These are phyloP conservation scores for Fulvia fulva DNA, from an alignment of 2,329 filamentous ascomycete species.

Conservation along the genomic window DNA sequence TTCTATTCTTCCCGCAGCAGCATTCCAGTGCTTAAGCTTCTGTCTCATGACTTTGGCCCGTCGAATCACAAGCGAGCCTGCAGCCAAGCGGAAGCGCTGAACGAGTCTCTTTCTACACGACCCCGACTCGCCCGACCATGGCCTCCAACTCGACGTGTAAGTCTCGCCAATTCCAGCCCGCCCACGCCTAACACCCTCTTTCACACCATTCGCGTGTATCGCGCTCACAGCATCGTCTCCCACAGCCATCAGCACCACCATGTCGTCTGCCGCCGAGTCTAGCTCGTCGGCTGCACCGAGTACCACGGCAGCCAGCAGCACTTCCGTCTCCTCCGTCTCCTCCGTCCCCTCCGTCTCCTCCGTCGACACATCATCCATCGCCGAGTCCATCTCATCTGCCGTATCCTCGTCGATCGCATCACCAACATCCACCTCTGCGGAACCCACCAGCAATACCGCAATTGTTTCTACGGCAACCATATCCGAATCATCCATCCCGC, in stretches of 20 bases:
- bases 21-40: neutral
- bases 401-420: constrained; percentile 13
- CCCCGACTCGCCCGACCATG: neutral
- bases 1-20: neutral
- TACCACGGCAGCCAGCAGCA: neutral
- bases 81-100: neutral
- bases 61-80: neutral
- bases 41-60: neutral
- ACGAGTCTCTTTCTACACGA: neutral
- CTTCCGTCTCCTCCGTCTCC: neutral
- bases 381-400: constrained; percentile 14
- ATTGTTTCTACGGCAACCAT: constrained; percentile 12
- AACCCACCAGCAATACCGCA: constrained; percentile 1
- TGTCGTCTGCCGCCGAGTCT: neutral
- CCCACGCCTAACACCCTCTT: neutral
- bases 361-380: neutral
- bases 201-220: neutral
- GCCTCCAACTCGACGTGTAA: constrained; percentile 1
- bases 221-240: neutral
- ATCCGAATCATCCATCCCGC: constrained; percentile 14
- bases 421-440: constrained; percentile 8
- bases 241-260: neutral
- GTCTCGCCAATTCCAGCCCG: neutral
- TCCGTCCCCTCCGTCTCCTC: neutral
- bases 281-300: neutral